Conservation (phyloP, 208 protist genomes). For the Trypanosoma grayi region DNA sequence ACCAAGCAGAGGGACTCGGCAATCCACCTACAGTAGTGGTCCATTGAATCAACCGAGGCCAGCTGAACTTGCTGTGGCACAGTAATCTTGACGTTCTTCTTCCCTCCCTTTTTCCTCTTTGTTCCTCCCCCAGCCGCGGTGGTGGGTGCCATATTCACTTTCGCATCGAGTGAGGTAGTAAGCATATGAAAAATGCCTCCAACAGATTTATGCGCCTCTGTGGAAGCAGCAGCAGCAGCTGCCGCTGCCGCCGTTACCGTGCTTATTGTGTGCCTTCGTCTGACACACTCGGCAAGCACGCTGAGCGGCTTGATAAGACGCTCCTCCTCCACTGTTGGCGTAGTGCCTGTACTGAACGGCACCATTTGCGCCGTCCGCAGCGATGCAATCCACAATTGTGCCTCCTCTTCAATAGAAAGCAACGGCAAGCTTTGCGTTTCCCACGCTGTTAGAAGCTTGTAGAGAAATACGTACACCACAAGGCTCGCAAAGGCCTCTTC, state of each 20-base stretch:
- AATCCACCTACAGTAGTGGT: constrained; percentile 7
- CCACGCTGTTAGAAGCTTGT: constrained; percentile 5
- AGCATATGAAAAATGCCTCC: constrained; percentile 5
- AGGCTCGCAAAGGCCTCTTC: constrained; percentile 34
- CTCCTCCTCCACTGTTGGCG: constrained; percentile 11
- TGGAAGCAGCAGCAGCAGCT: neutral
- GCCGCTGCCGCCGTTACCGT: neutral
- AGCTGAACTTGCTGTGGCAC: neutral
- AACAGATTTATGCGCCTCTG: neutral
- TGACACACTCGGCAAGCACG: constrained; percentile 13
- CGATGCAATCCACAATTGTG: constrained; percentile 6
- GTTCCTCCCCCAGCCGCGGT: neutral
- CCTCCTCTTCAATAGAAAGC: constrained; percentile 19
- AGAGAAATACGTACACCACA: constrained; percentile 28
- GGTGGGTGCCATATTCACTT: neutral
- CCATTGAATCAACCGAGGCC: neutral
- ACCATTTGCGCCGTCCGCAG: constrained; percentile 10
- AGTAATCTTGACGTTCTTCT: neutral
- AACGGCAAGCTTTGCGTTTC: neutral
- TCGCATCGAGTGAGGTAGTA: neutral
- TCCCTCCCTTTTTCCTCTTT: neutral
- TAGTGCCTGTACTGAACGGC: neutral
- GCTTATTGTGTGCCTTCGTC: constrained; percentile 3
- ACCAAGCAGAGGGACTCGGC: constrained; percentile 5
- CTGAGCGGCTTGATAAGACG: constrained; percentile 14